A percentile compares a stretch with the other conserved stretches of the same genome.
phyloP scores from a whole-genome alignment of 306 rosid species.

The Citrullus amarus region DNA sequence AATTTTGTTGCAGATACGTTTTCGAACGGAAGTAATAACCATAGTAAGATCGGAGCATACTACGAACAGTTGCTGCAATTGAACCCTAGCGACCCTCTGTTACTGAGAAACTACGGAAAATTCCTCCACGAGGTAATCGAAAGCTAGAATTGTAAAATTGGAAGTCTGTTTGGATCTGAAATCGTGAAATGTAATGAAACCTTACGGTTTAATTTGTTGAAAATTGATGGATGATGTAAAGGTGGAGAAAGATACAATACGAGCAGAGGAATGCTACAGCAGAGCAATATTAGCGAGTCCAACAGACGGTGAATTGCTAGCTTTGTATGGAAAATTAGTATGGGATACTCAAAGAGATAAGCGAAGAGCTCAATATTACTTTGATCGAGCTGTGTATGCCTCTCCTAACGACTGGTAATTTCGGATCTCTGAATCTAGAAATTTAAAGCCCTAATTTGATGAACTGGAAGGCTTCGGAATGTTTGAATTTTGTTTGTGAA shows the following conservation, averaged over 20 bases:
- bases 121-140: constrained; percentile 59
- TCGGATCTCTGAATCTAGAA: neutral
- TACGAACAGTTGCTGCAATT: constrained; percentile 54
- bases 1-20: neutral
- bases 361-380: constrained; percentile 51
- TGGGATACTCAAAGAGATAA: constrained; percentile 69
- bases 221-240: neutral
- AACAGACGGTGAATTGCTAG: constrained; percentile 65
- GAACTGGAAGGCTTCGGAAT: neutral
- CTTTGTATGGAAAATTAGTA: constrained; percentile 51
- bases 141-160: neutral
- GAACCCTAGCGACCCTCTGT: constrained; percentile 64
- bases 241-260: constrained; percentile 46
- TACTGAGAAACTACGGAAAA: constrained; percentile 72
- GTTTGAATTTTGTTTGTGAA: neutral
- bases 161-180: neutral
- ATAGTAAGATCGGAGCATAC: constrained; percentile 46
- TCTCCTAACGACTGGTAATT: constrained; percentile 59
- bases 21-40: constrained; percentile 28
- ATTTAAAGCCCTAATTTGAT: neutral
- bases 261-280: constrained; percentile 68
- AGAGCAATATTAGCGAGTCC: constrained; percentile 69
- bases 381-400: constrained; percentile 48
- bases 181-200: neutral
- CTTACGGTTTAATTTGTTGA: neutral